Base-by-base conservation (phyloP, 1,139 yeast genomes). In the Meyerozyma smithsonii region DNA sequence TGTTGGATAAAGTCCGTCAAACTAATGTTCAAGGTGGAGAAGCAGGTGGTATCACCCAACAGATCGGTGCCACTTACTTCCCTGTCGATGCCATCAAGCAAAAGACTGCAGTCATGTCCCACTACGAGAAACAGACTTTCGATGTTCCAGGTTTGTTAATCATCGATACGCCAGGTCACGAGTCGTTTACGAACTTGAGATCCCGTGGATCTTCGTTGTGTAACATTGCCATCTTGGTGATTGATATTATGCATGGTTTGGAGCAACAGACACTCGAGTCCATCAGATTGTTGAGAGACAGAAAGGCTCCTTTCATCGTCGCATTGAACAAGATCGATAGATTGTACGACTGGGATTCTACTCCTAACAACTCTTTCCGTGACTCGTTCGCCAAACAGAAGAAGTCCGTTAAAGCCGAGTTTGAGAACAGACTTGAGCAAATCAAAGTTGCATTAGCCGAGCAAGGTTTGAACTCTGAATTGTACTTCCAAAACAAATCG, bases 1-100 rank as follows among this genome's bases (percentile, higher is more conserved):
- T 92, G 51, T 76, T 92, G 61, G 99, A 92, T 62, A 94, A 92
- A 66, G 82, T 92, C 51, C 94, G 99, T 72, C 97, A 92, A 73
- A 94, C 97, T 37, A 92, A 92, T 57, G 99, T 92, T 46, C 99
- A 92, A 74, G 98, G 97, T 64, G 99, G 98, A 61, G 99, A 92
- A 72, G 99, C 98, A 42, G 99, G 99, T 74, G 99, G 99, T 74
- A 94, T 92, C 61, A 92, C 99, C 50, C 99, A 92, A 77, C 99
- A 92, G 69, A 92, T 92, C 61, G 99, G 99, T 79, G 99, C 99
- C 39, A 94, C 98, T 19, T 94, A 90, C 66, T 94, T 92, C 87
- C 98, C 98, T 44, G 90, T 92, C 53, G 95, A 85, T 25, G 88
- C 97, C 32, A 88, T 92, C 56, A 82, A 82, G 64, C 81, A 81